Conservation (phyloP, 352 stramenopile species). For the Saprolegnia diclina region DNA sequence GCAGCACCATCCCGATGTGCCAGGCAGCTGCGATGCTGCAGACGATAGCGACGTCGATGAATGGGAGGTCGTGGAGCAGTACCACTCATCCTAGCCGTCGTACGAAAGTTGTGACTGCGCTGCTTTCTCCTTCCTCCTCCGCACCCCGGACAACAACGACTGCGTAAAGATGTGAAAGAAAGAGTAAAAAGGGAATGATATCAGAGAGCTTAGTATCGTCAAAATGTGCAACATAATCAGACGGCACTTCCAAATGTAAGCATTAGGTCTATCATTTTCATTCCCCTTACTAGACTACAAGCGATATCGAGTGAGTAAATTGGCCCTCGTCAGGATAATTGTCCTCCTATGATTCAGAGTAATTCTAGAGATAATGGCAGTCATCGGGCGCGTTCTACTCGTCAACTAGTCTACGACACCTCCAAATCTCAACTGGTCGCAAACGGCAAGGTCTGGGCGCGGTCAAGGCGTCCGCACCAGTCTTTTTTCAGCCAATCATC, state of each 20-base stretch:
- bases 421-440: neutral
- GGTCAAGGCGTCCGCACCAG: neutral
- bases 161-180: neutral
- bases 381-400: constrained; percentile 24
- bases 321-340: constrained; percentile 26
- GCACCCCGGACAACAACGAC: no score
- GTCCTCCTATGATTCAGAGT: constrained; percentile 27
- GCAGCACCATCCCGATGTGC: no score
- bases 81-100: no score
- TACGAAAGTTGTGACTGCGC: no score
- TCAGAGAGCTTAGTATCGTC: constrained; percentile 26
- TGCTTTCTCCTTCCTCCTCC: no score
- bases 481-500: constrained; percentile 2
- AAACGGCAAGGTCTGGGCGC: neutral
- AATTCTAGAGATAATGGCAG: constrained; percentile 29
- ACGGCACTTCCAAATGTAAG: constrained; percentile 29
- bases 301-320: neutral
- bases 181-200: constrained; percentile 1
- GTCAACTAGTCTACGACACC: neutral
- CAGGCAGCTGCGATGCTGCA: no score
- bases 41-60: no score
- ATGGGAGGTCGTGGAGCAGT: no score
- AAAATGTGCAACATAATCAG: constrained; percentile 30
- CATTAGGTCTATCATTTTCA: constrained; percentile 28
- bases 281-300: constrained; percentile 16